Evolutionary conservation across 2,329 filamentous ascomycete species (phyloP).

Genomic region (Ploettnerulaceae sp.): DNA sequence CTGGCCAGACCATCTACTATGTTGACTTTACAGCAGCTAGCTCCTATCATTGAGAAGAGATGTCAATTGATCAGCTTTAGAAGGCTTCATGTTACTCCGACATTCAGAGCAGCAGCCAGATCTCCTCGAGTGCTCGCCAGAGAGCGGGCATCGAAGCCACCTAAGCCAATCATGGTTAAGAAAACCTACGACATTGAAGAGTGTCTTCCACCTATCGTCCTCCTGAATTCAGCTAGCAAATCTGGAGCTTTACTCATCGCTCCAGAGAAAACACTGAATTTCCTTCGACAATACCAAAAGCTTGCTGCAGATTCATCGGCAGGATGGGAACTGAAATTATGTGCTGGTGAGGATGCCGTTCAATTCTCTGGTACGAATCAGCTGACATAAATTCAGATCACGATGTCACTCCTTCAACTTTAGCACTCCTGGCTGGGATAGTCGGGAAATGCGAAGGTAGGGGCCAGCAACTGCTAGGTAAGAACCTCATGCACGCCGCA

Average conservation of each 20-base stretch:
- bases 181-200: constrained; percentile 14
- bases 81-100: background rate
- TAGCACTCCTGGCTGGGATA: constrained; percentile 25
- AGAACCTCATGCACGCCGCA: constrained; percentile 24
- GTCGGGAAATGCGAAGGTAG: constrained; percentile 20
- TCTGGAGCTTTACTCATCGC: constrained; percentile 26
- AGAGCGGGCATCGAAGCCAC: background rate
- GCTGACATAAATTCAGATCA: constrained; percentile 18
- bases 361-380: background rate
- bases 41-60: background rate
- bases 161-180: background rate
- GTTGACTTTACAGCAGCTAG: background rate
- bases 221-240: constrained; percentile 24
- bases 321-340: constrained; percentile 24
- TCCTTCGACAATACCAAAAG: constrained; percentile 22
- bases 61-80: background rate
- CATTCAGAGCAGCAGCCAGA: background rate
- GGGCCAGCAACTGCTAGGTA: constrained; percentile 22
- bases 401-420: constrained; percentile 20
- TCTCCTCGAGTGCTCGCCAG: constrained; percentile 1
- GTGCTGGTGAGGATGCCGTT: constrained; percentile 16
- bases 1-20: background rate
- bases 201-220: constrained; percentile 21
- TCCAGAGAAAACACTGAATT: constrained; percentile 23
- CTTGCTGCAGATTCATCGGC: background rate